A percentile compares a stretch with the other conserved stretches of the same genome.
These are phyloP conservation scores for Pachysolen tannophilus DNA, from an alignment of 805 yeast species.

Conservation along the genomic window DNA sequence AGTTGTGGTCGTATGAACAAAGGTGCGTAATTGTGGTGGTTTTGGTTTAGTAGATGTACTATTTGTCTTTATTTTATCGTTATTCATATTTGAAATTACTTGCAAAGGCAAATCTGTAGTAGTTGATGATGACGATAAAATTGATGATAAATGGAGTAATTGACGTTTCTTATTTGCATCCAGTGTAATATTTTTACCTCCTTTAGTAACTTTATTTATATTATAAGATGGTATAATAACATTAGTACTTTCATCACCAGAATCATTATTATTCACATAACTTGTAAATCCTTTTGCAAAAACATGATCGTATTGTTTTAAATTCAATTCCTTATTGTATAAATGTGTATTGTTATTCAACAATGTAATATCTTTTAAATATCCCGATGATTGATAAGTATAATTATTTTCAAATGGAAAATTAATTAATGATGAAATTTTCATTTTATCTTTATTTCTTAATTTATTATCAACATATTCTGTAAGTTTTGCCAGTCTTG, in stretches of 20 bases:
- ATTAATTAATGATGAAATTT: conserved; percentile 20
- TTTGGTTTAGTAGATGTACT: background rate
- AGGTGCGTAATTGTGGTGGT: background rate
- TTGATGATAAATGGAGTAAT: conserved; percentile 11
- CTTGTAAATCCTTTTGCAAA: background rate
- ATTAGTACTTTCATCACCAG: conserved; percentile 14
- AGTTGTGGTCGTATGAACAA: conserved; percentile 1
- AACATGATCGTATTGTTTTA: conserved; percentile 12
- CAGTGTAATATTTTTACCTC: no score
- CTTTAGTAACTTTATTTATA: no score
- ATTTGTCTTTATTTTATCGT: conserved; percentile 7
- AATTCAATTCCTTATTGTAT: conserved; percentile 27
- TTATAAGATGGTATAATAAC: no score
- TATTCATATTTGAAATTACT: conserved; percentile 1
- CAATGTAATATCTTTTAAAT: conserved; percentile 38
- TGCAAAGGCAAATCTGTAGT: background rate
- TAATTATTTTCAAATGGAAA: conserved; percentile 49
- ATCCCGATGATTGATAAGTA: conserved; percentile 39
- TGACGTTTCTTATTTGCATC: no score
- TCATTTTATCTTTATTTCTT: conserved; percentile 3
- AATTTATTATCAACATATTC: conserved; percentile 1
- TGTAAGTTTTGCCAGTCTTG: conserved; percentile 3
- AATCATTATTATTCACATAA: conserved; percentile 11
- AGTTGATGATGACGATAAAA: conserved; percentile 6
- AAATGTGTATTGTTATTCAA: conserved; percentile 41